Base-by-base conservation (phyloP, 2,329 filamentous ascomycete species). In the Diaporthe batatas region DNA sequence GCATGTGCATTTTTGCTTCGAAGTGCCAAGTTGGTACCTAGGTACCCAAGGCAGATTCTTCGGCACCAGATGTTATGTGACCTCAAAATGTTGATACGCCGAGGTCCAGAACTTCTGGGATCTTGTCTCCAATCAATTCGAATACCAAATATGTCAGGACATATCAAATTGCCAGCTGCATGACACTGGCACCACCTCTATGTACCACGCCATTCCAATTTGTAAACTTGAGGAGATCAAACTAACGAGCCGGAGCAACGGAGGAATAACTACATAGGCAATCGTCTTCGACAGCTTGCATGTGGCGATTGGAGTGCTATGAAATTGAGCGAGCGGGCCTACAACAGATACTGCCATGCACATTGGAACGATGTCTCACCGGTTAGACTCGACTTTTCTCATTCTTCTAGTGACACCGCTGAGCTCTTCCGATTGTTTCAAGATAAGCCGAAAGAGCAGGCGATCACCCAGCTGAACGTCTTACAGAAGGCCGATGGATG, bases 221-320 rank as follows among this genome's bases (percentile, higher is more conserved):
- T 7, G 25, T 12, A 29, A 8, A 18, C n/a, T 14, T n/a, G 8
- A 44, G 2, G 14, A 12, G 0, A 29, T 42, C 14, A 7, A 44
- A 42, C 14, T 44, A 16, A 7, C 2, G 0, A 11, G 21, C 18
- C 36, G 16, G 29, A 7, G 23, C 5, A 5, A 44, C 44, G 36
- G 14, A 25, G 57, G 55, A 25, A 2, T 29, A n/a, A n/a, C n/a
- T n/a, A 5, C 29, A 29, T 29, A 12, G 23, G 57, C 12, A 14
- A 44, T 44, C 10, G 23, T 10, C 23, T 59, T 29, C 57, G 57
- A 14, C 34, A 59, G 57, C 34, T 29, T 21, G 57, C 23, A 8
- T 44, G 36, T 59, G 57, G 14, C 29, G 57, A 59, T 23, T 59
- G n/a, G 57, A 44, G 10, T 23, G 57, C 57, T 39, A 14, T 23